Percentiles rank a stretch among this genome's conserved stretches.
phyloP scores from a whole-genome alignment of 495 filamentous ascomycete species.

The Copromyces sp. region DNA sequence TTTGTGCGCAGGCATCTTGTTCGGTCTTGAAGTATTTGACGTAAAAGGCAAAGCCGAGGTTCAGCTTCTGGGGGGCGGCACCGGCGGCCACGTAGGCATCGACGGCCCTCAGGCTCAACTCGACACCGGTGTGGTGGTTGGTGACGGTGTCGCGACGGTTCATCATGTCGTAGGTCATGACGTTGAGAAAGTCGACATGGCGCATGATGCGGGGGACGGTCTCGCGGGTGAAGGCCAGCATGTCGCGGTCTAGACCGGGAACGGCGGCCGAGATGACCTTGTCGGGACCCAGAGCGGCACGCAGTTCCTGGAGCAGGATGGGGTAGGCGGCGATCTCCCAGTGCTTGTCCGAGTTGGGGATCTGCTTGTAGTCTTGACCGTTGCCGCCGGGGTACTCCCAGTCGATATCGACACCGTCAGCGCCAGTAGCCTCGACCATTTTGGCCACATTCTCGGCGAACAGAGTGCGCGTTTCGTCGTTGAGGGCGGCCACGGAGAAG shows the following conservation, averaged over 20 bases:
- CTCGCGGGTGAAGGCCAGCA: slow-evolving; percentile 60
- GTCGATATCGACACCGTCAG: slow-evolving; percentile 63
- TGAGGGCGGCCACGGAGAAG: slow-evolving; percentile 48
- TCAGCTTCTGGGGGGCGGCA: slow-evolving; percentile 45
- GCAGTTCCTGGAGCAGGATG: slow-evolving; percentile 48
- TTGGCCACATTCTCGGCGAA: slow-evolving; percentile 56
- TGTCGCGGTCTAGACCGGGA: slow-evolving; percentile 55
- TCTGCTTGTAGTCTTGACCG: slow-evolving; percentile 61
- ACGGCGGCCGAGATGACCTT: slow-evolving; percentile 63
- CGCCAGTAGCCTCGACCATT: slow-evolving; percentile 52
- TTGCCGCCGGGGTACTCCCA: slow-evolving; percentile 80
- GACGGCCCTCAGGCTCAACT: slow-evolving; percentile 43
- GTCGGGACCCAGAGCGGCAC: slow-evolving; percentile 46
- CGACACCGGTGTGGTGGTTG: slow-evolving; percentile 54
- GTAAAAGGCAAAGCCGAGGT: slow-evolving; percentile 69
- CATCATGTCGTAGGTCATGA: slow-evolving; percentile 76
- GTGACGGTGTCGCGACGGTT: slow-evolving; percentile 63
- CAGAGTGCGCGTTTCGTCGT: slow-evolving; percentile 36
- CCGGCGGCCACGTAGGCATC: slow-evolving; percentile 52
- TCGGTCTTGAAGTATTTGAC: slow-evolving; percentile 61
- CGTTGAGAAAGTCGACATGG: slow-evolving; percentile 62
- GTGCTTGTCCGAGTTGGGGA: slow-evolving; percentile 50
- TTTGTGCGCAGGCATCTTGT: slow-evolving; percentile 35
- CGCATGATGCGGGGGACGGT: slow-evolving; percentile 53
- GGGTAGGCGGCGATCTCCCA: slow-evolving; percentile 59